Evolutionary conservation across 768 basidiomycete genomes (phyloP).

Genomic region (Collybiopsis luxurians): DNA sequence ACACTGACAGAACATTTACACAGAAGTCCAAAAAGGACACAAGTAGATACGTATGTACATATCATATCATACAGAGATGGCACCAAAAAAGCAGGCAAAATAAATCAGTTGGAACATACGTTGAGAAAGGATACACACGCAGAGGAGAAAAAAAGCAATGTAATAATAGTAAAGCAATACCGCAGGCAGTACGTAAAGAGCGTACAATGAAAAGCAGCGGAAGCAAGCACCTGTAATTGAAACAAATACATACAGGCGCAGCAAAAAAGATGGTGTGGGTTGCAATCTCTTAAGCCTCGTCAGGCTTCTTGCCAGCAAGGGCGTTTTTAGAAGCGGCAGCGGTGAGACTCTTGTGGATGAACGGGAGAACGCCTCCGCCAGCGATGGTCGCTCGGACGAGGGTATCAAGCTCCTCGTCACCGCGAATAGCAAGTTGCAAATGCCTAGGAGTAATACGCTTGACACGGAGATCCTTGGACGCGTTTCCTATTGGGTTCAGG

Average conservation of each 20-base stretch:
- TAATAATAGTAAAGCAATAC: neutral
- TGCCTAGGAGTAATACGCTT: conserved; percentile 98
- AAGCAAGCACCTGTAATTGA: too few species aligned
- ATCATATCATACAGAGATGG: neutral
- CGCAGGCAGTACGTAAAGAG: neutral
- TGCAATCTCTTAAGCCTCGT: conserved; percentile 13
- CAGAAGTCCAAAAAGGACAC: too few species aligned
- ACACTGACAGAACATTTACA: too few species aligned
- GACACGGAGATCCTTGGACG: conserved; percentile 94
- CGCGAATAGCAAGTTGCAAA: conserved; percentile 92
- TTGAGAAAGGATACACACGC: neutral
- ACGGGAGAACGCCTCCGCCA: conserved; percentile 83
- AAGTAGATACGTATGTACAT: too few species aligned
- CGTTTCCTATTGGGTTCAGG: conserved; percentile 63
- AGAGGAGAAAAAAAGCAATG: neutral
- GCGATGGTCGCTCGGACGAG: conserved; percentile 94
- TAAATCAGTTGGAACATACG: neutral
- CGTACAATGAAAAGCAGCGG: neutral
- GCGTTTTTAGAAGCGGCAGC: conserved; percentile 21
- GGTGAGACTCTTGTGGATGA: conserved; percentile 85
- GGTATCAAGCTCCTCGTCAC: conserved; percentile 96
- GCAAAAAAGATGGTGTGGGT: neutral
- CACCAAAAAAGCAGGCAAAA: too few species aligned
- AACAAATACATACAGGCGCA: neutral
- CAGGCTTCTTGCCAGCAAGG: conserved; percentile 51